Evolutionary conservation across 2,329 filamentous ascomycete species (phyloP).

Genomic region (Sporothrix inflata): DNA sequence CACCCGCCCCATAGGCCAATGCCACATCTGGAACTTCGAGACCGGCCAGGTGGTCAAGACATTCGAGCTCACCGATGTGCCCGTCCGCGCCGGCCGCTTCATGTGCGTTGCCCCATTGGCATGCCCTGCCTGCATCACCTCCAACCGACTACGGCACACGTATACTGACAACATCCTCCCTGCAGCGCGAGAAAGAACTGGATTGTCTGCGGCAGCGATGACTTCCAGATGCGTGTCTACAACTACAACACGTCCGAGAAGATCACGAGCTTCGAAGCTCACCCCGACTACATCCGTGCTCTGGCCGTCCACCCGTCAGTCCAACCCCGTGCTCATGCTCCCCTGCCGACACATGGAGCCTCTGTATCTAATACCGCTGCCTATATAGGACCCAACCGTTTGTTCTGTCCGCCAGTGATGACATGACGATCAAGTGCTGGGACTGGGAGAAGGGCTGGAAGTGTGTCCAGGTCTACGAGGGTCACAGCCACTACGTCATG

Average conservation of each 20-base stretch:
- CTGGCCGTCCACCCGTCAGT: constrained; percentile 81
- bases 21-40: constrained; percentile 99
- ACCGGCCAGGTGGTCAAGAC: constrained; percentile 97
- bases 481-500: constrained; percentile 94
- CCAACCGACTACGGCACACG: not conserved
- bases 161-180: not conserved
- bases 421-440: constrained; percentile 98
- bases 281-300: constrained; percentile 97
- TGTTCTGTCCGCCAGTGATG: constrained; percentile 93
- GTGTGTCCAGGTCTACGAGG: constrained; percentile 93
- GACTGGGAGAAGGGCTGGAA: constrained; percentile 99
- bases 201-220: constrained; percentile 94
- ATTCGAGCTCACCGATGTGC: constrained; percentile 97
- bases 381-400: constrained; percentile 73
- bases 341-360: not conserved
- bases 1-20: constrained; percentile 67
- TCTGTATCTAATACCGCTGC: constrained; percentile 11
- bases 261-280: constrained; percentile 94
- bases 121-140: not conserved
- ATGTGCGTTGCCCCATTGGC: constrained; percentile 47
- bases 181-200: constrained; percentile 86
- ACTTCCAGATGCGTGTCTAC: constrained; percentile 62
- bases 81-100: constrained; percentile 94
- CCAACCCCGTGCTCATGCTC: not conserved
- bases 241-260: constrained; percentile 99